phyloP scores from a whole-genome alignment of 1,284 basidiomycete species.

The Laetiporus sulphureus region DNA sequence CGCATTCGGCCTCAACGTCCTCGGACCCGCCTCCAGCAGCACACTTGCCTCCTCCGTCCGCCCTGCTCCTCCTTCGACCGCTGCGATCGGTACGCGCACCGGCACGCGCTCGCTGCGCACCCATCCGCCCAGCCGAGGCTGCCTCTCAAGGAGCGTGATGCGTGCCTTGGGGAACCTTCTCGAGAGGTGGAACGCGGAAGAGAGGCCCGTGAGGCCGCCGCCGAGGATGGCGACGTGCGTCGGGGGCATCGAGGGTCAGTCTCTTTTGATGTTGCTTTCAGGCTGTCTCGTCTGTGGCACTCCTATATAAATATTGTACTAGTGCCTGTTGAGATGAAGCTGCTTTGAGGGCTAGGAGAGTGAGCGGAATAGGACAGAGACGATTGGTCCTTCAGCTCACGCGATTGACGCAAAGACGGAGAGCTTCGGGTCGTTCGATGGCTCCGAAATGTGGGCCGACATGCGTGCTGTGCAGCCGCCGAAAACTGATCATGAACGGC shows the following conservation, averaged over 20 bases:
- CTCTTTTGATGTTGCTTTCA: too few relatives aligned
- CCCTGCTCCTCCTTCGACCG: neutral
- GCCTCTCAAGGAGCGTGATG: conserved; percentile 69
- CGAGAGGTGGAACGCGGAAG: conserved; percentile 74
- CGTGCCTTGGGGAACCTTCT: conserved; percentile 47
- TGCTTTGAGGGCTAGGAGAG: too few relatives aligned
- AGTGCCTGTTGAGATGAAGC: too few relatives aligned
- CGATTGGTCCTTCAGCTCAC: too few relatives aligned
- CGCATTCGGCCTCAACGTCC: conserved; percentile 74
- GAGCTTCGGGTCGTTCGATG: too few relatives aligned
- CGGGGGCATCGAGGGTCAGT: conserved; percentile 7
- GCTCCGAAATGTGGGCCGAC: too few relatives aligned
- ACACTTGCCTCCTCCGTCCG: conserved; percentile 32
- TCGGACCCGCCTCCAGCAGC: conserved; percentile 76
- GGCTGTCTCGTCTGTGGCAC: too few relatives aligned
- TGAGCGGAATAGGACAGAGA: too few relatives aligned
- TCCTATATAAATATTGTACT: too few relatives aligned
- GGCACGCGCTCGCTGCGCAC: conserved; percentile 57
- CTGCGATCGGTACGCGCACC: conserved; percentile 29
- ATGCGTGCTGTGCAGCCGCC: too few relatives aligned
- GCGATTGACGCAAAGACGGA: too few relatives aligned
- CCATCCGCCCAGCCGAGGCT: conserved; percentile 77
- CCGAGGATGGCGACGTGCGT: conserved; percentile 62
- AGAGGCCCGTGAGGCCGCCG: conserved; percentile 78
- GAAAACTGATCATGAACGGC: too few relatives aligned